A percentile compares a stretch with the other conserved stretches of the same genome.
phyloP scores from a whole-genome alignment of 1,139 yeast species.

The Torulaspora globosa region DNA sequence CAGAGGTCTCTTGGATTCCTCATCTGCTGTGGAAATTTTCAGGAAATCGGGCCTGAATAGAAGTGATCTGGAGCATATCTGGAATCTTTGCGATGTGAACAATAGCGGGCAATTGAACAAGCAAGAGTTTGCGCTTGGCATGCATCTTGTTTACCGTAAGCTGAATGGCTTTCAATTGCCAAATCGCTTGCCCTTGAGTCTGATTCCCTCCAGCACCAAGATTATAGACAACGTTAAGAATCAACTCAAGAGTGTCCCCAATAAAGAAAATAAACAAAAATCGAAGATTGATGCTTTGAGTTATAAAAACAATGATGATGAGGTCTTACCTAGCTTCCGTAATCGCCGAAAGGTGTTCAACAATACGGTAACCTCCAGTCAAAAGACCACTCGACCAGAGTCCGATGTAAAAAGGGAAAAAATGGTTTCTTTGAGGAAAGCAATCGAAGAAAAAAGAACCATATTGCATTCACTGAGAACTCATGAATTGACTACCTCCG shows the following conservation, averaged over 20 bases:
- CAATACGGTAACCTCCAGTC: conserved; percentile 13
- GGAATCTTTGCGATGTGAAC: conserved; percentile 75
- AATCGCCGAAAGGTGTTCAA: conserved; percentile 33
- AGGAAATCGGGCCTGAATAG: conserved; percentile 86
- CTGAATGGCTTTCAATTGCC: conserved; percentile 75
- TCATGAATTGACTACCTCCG: conserved; percentile 23
- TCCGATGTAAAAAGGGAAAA: conserved; percentile 19
- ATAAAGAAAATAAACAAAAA: conserved; percentile 15
- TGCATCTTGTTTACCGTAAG: conserved; percentile 75
- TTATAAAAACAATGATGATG: conserved; percentile 43
- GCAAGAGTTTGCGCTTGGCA: conserved; percentile 78
- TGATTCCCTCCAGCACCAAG: conserved; percentile 77
- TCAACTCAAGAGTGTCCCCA: conserved; percentile 48
- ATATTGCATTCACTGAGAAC: conserved; percentile 54
- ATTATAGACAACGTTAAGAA: conserved; percentile 52
- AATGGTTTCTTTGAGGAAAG: conserved; percentile 51
- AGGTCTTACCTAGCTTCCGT: conserved; percentile 37
- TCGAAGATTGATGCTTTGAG: conserved; percentile 33
- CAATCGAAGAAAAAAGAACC: conserved; percentile 58
- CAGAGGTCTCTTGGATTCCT: conserved; percentile 72
- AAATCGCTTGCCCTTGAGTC: conserved; percentile 62
- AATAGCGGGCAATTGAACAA: conserved; percentile 69
- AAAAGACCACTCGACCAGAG: conserved; percentile 3
- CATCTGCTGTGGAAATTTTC: conserved; percentile 78
- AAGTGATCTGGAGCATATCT: conserved; percentile 79